Conservation (phyloP, 345 rosid genomes). For the Erucastrum elatum region DNA sequence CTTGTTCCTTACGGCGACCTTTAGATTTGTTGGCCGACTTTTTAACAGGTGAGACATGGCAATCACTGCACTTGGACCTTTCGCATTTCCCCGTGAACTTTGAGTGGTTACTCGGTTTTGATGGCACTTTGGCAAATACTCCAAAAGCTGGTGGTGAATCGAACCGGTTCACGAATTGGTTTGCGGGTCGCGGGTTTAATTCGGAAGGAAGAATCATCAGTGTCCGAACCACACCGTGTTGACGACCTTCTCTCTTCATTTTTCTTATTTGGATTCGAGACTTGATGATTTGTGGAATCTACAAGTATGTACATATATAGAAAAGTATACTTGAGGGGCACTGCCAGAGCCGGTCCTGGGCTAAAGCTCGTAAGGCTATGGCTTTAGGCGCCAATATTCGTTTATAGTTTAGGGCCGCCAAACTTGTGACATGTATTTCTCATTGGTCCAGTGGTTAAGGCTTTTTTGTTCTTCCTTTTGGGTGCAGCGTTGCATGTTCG, state of each 20-base stretch:
- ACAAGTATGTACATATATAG: conserved; percentile 3
- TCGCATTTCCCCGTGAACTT: conserved; percentile 13
- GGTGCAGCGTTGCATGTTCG: no score
- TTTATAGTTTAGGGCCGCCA: no score
- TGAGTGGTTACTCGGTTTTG: conserved; percentile 15
- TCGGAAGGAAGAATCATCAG: conserved; percentile 5
- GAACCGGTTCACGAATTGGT: neutral
- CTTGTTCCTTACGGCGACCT: conserved; percentile 27
- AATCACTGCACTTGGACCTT: conserved; percentile 18
- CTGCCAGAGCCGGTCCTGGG: no score
- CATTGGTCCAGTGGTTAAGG: no score
- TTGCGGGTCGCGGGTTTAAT: neutral
- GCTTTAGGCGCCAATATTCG: no score
- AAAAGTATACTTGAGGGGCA: neutral
- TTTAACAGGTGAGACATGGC: conserved; percentile 16
- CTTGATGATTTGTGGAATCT: neutral
- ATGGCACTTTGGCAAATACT: conserved; percentile 4
- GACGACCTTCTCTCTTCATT: conserved; percentile 37
- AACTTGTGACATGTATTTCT: no score
- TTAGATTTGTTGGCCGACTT: conserved; percentile 21
- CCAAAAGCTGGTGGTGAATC: conserved; percentile 24
- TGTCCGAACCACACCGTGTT: conserved; percentile 24
- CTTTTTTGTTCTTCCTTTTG: no score
- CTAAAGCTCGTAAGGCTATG: no score
- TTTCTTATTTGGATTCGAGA: neutral